Evolutionary conservation across 257 asterid species (phyloP).

Genomic region (Fraxinus pennsylvanica): DNA sequence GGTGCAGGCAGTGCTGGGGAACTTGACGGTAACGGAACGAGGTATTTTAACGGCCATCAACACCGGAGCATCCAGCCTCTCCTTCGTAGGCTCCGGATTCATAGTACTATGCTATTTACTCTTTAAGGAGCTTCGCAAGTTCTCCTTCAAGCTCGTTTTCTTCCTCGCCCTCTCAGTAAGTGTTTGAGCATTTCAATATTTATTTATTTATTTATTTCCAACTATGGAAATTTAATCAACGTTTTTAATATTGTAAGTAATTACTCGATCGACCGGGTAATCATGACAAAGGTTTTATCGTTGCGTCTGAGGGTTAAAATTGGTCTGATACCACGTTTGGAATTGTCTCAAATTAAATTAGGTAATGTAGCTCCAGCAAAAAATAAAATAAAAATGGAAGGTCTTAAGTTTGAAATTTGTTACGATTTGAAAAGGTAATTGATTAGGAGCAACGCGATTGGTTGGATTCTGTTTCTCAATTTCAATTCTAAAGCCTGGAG

Average conservation of each 20-base stretch:
- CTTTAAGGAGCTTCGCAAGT: slow-evolving; percentile 92
- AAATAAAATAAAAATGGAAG: background rate
- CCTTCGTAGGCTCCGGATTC: slow-evolving; percentile 89
- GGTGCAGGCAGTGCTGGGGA: slow-evolving; percentile 74
- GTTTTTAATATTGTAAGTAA: background rate
- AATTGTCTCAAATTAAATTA: background rate
- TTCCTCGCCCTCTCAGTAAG: slow-evolving; percentile 93
- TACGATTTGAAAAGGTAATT: background rate
- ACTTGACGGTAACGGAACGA: slow-evolving; percentile 73
- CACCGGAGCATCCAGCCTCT: slow-evolving; percentile 79
- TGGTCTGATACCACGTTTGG: background rate
- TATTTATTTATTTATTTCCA: background rate
- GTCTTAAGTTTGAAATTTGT: background rate
- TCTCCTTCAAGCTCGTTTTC: slow-evolving; percentile 98
- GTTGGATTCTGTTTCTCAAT: background rate
- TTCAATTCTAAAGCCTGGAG: background rate
- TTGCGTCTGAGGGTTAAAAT: background rate
- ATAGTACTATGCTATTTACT: slow-evolving; percentile 87
- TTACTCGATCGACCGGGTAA: background rate
- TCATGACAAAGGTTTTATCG: background rate
- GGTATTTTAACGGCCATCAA: slow-evolving; percentile 66
- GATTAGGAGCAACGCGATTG: background rate
- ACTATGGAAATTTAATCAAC: background rate
- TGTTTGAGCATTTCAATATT: background rate
- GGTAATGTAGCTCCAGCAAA: background rate